Conservation (phyloP, 176 grass and related monocot species). For the Avena insularis region DNA sequence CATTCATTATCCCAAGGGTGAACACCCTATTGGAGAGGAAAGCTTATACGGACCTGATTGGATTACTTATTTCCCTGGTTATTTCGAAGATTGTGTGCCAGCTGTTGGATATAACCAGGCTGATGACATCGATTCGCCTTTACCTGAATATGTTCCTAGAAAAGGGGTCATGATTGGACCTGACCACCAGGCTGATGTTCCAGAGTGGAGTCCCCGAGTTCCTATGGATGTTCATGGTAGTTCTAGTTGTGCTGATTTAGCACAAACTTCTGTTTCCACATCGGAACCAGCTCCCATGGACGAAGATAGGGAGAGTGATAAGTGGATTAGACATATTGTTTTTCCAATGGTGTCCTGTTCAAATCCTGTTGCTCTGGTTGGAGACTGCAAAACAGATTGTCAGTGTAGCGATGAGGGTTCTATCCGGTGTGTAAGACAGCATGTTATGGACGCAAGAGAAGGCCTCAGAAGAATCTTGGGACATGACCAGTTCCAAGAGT, state of each 20-base stretch:
- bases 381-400: constrained; percentile 55
- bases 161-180: constrained; percentile 70
- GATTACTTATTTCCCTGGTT: constrained; percentile 60
- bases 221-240: constrained; percentile 5
- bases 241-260: constrained; percentile 41
- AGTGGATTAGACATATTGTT: constrained; percentile 63
- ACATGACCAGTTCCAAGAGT: constrained; percentile 59
- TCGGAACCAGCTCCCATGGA: constrained; percentile 36
- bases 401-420: constrained; percentile 70
- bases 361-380: constrained; percentile 34
- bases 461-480: constrained; percentile 58
- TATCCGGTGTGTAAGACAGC: constrained; percentile 66
- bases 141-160: constrained; percentile 48
- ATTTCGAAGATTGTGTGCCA: constrained; percentile 51
- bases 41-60: constrained; percentile 49
- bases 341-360: constrained; percentile 41
- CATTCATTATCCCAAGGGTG: constrained; percentile 28
- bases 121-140: constrained; percentile 48
- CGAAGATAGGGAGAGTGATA: constrained; percentile 52
- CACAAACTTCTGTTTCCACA: constrained; percentile 31
- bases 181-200: constrained; percentile 80
- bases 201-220: constrained; percentile 55
- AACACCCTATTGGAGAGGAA: constrained; percentile 24
- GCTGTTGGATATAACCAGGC: constrained; percentile 38
- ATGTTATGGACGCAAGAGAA: constrained; percentile 68